Evolutionary conservation across 345 rosid species (phyloP).

Genomic region (Brassica rapa): DNA sequence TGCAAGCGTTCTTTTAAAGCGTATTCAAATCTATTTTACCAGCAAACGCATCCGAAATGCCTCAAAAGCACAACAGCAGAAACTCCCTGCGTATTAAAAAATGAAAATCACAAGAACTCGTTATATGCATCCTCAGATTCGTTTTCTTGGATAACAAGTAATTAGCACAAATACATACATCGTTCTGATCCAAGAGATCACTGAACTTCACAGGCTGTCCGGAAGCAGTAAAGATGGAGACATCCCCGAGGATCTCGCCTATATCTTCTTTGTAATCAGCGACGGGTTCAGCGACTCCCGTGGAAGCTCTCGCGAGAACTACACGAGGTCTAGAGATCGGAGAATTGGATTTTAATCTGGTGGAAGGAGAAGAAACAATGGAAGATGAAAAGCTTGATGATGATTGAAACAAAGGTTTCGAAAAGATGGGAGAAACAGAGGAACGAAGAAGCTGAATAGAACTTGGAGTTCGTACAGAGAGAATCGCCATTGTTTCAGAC

Average conservation of each 20-base stretch:
- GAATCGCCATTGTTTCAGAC: constrained; percentile 35
- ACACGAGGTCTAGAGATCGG: constrained; percentile 17
- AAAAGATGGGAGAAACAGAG: constrained; percentile 7
- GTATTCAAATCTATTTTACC: constrained; percentile 45
- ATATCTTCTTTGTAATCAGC: constrained; percentile 34
- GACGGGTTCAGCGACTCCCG: constrained; percentile 33
- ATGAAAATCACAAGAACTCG: background rate
- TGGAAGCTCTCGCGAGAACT: constrained; percentile 43
- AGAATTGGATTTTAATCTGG: background rate
- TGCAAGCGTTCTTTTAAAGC: background rate
- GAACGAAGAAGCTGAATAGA: constrained; percentile 26
- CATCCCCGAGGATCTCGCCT: constrained; percentile 62
- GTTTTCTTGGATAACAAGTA: background rate
- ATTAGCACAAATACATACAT: constrained; percentile 43
- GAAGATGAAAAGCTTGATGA: background rate
- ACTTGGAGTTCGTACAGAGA: constrained; percentile 35
- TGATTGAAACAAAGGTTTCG: constrained; percentile 12
- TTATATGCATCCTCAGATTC: background rate
- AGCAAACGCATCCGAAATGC: constrained; percentile 89
- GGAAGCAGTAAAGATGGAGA: constrained; percentile 59
- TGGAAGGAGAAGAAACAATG: constrained; percentile 7
- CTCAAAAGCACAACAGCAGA: constrained; percentile 86
- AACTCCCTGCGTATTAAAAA: constrained; percentile 49
- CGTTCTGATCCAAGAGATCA: constrained; percentile 87
- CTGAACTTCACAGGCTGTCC: constrained; percentile 63